Evolutionary conservation across 163 green algal genomes (phyloP).

Genomic region (Chlamydomonas reinhardtii): DNA sequence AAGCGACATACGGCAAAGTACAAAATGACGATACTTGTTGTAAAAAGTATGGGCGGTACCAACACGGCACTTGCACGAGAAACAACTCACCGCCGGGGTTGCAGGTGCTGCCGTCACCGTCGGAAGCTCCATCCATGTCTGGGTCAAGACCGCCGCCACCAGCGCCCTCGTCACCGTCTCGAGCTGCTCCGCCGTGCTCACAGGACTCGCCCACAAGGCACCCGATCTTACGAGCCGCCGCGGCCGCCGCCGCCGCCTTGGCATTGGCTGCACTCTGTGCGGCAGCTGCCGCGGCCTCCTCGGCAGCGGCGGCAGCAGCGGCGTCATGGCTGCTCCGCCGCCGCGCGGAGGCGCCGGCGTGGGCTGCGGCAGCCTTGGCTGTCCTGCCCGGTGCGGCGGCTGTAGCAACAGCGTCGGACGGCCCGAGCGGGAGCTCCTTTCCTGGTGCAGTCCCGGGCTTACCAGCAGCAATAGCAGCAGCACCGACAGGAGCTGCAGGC

Average conservation of each 20-base stretch:
- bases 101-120: constrained; percentile 21
- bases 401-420: not conserved
- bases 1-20: no score
- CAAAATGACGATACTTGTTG: no score
- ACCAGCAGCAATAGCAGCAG: not conserved
- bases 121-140: not conserved
- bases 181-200: not conserved
- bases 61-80: no score
- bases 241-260: not conserved
- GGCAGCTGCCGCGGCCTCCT: no score
- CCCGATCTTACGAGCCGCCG: not conserved
- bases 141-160: not conserved
- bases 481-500: no score
- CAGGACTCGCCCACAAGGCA: not conserved
- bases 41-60: no score
- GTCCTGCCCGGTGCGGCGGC: not conserved
- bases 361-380: not conserved
- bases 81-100: no score
- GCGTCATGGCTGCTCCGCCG: no score
- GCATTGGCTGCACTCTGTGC: not conserved
- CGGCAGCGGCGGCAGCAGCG: not conserved
- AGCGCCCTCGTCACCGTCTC: not conserved
- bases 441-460: not conserved
- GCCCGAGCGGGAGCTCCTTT: not conserved
- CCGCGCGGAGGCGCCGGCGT: not conserved